A percentile compares a stretch with the other conserved stretches of the same genome.
Evolutionary conservation across 192 early-diverging fungal species (phyloP).

Genomic region (Coemansia sp.): DNA sequence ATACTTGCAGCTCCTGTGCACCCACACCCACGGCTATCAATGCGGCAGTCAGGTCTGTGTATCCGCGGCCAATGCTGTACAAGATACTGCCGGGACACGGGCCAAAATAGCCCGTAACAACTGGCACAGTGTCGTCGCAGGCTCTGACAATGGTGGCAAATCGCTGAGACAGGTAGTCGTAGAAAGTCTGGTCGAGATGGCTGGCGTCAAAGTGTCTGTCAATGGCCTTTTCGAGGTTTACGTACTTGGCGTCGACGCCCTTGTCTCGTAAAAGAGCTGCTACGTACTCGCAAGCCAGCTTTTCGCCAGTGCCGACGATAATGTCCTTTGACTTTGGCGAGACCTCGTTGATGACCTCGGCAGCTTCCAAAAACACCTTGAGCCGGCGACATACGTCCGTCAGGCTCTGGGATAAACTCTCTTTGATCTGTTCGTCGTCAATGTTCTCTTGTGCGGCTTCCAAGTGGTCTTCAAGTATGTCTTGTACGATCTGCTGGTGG

Average conservation of each 20-base stretch:
- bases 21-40: conserved; percentile 86
- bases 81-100: conserved; percentile 93
- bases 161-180: conserved; percentile 82
- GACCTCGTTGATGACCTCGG: conserved; percentile 95
- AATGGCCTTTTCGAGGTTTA: conserved; percentile 87
- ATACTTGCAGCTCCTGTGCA: conserved; percentile 95
- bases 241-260: conserved; percentile 81
- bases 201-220: conserved; percentile 77
- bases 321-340: conserved; percentile 95
- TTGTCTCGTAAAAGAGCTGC: conserved; percentile 75
- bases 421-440: conserved; percentile 52
- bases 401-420: conserved; percentile 63
- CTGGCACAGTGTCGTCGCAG: conserved; percentile 73
- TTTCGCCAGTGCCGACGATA: conserved; percentile 94
- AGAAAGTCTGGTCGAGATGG: conserved; percentile 90
- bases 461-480: conserved; percentile 83
- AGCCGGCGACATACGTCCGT: conserved; percentile 78
- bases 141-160: conserved; percentile 64
- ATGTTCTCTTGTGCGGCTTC: conserved; percentile 65
- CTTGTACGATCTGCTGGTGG: conserved; percentile 77
- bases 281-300: conserved; percentile 88
- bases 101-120: conserved; percentile 98
- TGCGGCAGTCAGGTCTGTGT: conserved; percentile 97
- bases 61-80: conserved; percentile 91
- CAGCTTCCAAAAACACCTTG: conserved; percentile 85